A percentile compares a stretch with the other conserved stretches of the same genome.
These are phyloP conservation scores for Cryphonectria naterciae DNA, from an alignment of 2,329 filamentous ascomycete genomes.

Conservation along the genomic window DNA sequence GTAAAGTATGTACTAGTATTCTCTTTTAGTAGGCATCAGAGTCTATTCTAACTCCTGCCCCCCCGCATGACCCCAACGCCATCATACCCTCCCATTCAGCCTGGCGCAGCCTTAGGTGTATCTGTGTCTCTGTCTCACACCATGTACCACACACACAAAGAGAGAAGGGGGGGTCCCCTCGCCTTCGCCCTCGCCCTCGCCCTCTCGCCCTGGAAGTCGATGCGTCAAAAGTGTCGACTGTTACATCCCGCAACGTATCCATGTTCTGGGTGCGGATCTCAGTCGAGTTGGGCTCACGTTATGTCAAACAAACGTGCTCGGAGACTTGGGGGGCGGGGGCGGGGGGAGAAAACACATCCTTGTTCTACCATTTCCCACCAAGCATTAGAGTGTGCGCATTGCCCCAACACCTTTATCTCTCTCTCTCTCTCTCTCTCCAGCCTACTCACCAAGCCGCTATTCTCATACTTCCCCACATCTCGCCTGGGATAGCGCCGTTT, in stretches of 20 bases:
- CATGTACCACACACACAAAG: background rate
- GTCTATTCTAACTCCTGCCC: background rate
- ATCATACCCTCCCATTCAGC: conserved; percentile 1
- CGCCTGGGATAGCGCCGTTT: conserved; percentile 23
- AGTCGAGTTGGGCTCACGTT: background rate
- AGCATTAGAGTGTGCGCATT: background rate
- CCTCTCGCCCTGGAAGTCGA: background rate
- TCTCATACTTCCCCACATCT: conserved; percentile 25
- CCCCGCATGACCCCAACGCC: background rate
- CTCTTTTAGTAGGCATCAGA: background rate
- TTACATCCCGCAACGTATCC: background rate
- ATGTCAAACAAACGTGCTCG: background rate
- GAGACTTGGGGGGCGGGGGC: background rate
- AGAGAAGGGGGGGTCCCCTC: background rate
- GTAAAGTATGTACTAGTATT: background rate
- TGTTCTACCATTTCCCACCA: background rate
- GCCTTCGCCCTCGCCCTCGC: conserved; percentile 7
- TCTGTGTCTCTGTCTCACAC: background rate
- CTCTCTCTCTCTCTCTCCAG: conserved; percentile 12
- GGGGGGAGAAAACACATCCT: background rate
- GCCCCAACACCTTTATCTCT: conserved; percentile 6
- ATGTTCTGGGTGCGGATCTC: background rate
- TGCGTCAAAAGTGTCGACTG: background rate
- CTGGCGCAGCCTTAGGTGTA: background rate
- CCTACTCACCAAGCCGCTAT: conserved; percentile 19